These are phyloP conservation scores for Debaryomyces psychrophilus DNA, from an alignment of 1,139 yeast species.

Conservation along the genomic window DNA sequence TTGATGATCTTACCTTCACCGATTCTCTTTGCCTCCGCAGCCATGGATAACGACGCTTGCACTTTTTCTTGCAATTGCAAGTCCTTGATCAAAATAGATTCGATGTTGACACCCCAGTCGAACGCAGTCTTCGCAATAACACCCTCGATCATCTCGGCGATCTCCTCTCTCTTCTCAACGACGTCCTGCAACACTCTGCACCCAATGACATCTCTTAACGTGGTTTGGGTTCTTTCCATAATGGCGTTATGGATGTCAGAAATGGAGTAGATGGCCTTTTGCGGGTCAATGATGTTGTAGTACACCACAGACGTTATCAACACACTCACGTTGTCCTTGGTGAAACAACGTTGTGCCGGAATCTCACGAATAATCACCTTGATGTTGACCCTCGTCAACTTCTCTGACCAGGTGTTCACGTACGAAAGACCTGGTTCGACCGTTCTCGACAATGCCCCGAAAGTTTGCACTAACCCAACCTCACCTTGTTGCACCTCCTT, in stretches of 20 bases:
- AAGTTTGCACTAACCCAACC: conserved; percentile 69
- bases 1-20: conserved; percentile 79
- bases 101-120: conserved; percentile 75
- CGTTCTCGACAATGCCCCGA: conserved; percentile 67
- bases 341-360: conserved; percentile 69
- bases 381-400: conserved; percentile 54
- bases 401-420: conserved; percentile 68
- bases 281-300: conserved; percentile 70
- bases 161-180: conserved; percentile 74
- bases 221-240: conserved; percentile 72
- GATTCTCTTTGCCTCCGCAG: conserved; percentile 75
- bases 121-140: conserved; percentile 66
- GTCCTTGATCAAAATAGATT: conserved; percentile 71
- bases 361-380: conserved; percentile 66
- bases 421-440: conserved; percentile 73
- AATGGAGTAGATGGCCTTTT: conserved; percentile 66
- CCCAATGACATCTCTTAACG: conserved; percentile 75
- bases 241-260: conserved; percentile 60
- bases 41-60: conserved; percentile 67
- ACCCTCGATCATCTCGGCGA: conserved; percentile 65
- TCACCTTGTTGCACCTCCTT: conserved; percentile 66
- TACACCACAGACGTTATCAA: conserved; percentile 67
- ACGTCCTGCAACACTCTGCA: conserved; percentile 70
- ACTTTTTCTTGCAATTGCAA: conserved; percentile 59
- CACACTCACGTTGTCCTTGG: conserved; percentile 70